These are phyloP conservation scores for Phytophthora chlamydospora DNA, from an alignment of 352 stramenopile species.

Conservation along the genomic window DNA sequence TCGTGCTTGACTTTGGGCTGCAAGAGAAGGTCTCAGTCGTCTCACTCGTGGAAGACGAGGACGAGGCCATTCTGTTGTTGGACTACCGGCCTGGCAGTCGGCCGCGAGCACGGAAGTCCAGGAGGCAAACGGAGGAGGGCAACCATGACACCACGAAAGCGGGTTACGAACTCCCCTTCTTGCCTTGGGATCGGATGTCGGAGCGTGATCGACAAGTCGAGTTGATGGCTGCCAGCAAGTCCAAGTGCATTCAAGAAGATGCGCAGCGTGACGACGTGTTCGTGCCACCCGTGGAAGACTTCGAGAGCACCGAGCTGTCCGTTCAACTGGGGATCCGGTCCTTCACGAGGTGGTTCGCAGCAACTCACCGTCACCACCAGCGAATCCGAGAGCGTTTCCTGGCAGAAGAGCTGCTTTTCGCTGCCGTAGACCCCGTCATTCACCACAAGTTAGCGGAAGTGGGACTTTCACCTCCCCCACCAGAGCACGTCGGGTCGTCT, in stretches of 20 bases:
- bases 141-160: constrained; percentile 7
- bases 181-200: constrained; percentile 52
- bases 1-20: constrained; percentile 11
- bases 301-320: constrained; percentile 50
- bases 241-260: constrained; percentile 46
- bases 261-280: constrained; percentile 43
- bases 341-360: constrained; percentile 67
- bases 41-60: constrained; percentile 52
- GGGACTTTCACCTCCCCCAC: constrained; percentile 35
- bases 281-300: constrained; percentile 52
- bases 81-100: constrained; percentile 42
- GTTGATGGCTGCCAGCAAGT: constrained; percentile 64
- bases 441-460: constrained; percentile 42
- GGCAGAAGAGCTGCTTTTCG: constrained; percentile 61
- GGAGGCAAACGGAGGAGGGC: constrained; percentile 7
- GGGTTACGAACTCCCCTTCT: constrained; percentile 29
- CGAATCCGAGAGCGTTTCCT: constrained; percentile 62
- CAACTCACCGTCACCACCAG: constrained; percentile 46
- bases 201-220: constrained; percentile 52
- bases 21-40: constrained; percentile 57
- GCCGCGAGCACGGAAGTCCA: constrained; percentile 3
- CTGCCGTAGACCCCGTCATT: constrained; percentile 47
- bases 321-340: constrained; percentile 48
- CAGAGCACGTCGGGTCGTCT: constrained; percentile 29
- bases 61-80: constrained; percentile 52